These are phyloP conservation scores for Lyophyllum atratum DNA, from an alignment of 768 basidiomycete genomes.

Conservation along the genomic window DNA sequence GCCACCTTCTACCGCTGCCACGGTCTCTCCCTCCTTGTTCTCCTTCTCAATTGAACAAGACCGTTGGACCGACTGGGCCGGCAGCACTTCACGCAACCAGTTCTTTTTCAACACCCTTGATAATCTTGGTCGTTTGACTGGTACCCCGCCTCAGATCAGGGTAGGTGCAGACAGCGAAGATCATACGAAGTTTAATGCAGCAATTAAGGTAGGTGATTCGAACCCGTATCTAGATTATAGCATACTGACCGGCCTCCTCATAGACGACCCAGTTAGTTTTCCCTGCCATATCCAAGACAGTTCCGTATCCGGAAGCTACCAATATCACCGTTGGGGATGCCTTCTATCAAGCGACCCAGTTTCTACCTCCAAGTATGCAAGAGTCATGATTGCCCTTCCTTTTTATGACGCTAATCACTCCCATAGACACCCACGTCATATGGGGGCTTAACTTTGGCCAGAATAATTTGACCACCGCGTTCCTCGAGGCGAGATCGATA, in stretches of 20 bases:
- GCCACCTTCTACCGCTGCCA: conserved; percentile 35
- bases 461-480: conserved; percentile 50
- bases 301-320: conserved; percentile 68
- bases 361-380: conserved; percentile 15
- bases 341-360: conserved; percentile 42
- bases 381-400: background rate
- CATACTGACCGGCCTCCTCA: background rate
- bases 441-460: conserved; percentile 72
- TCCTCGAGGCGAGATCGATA: conserved; percentile 50
- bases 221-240: background rate
- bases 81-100: conserved; percentile 48
- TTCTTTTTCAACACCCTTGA: conserved; percentile 63
- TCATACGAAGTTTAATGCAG: conserved; percentile 54
- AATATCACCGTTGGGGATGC: conserved; percentile 56
- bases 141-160: conserved; percentile 53
- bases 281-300: conserved; percentile 44
- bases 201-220: conserved; percentile 38
- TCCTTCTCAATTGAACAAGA: conserved; percentile 74
- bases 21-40: conserved; percentile 47
- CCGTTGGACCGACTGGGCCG: conserved; percentile 68
- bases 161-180: conserved; percentile 62
- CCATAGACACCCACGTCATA: conserved; percentile 56
- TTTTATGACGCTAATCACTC: background rate
- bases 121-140: conserved; percentile 54
- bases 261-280: conserved; percentile 51